These are phyloP conservation scores for Kodamaea plutei DNA, from an alignment of 1,139 yeast species.

Conservation along the genomic window DNA sequence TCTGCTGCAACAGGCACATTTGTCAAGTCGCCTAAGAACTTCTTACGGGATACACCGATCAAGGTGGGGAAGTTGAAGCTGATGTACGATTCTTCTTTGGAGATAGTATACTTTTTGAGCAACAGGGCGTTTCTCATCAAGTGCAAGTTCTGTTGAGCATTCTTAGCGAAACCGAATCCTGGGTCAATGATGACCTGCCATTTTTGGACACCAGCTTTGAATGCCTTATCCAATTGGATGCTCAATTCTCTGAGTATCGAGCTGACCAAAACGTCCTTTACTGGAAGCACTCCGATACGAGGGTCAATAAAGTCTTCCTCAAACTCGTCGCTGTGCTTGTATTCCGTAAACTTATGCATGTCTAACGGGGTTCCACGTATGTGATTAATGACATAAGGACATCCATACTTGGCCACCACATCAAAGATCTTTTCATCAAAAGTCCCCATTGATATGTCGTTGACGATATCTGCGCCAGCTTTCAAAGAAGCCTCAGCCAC, in stretches of 20 bases:
- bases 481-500: constrained; percentile 69
- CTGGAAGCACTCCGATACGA: constrained; percentile 16
- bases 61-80: constrained; percentile 60
- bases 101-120: constrained; percentile 49
- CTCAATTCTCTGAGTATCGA: constrained; percentile 66
- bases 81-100: constrained; percentile 26
- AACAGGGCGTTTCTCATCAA: constrained; percentile 55
- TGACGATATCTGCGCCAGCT: constrained; percentile 87
- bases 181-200: constrained; percentile 96
- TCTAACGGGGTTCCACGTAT: constrained; percentile 77
- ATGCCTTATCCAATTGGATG: constrained; percentile 52
- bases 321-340: constrained; percentile 41
- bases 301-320: constrained; percentile 37
- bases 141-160: constrained; percentile 59
- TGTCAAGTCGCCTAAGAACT: constrained; percentile 75
- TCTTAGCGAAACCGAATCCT: constrained; percentile 92
- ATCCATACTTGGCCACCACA: constrained; percentile 63
- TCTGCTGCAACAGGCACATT: constrained; percentile 41
- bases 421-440: constrained; percentile 61
- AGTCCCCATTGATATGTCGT: constrained; percentile 84
- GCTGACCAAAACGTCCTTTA: constrained; percentile 31
- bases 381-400: constrained; percentile 81
- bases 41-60: constrained; percentile 84
- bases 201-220: constrained; percentile 60
- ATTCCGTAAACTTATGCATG: constrained; percentile 61